A percentile compares a stretch with the other conserved stretches of the same genome.
phyloP scores from a whole-genome alignment of 805 yeast genomes.

The Candida oleophila region DNA sequence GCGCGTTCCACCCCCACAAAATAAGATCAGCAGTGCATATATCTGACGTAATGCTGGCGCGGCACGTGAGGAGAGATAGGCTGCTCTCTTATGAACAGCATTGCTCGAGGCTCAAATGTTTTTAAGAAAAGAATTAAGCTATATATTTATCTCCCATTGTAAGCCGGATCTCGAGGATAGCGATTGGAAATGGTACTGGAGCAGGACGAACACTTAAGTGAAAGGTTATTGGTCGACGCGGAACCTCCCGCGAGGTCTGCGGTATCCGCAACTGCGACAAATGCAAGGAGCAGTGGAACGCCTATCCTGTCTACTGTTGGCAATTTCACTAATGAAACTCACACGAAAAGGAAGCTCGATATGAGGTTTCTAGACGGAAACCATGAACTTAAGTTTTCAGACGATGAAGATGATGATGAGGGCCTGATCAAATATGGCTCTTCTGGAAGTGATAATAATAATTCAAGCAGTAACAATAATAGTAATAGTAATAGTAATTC shows the following conservation, averaged over 20 bases:
- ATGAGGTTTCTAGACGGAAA: neutral
- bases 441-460: conserved; percentile 9
- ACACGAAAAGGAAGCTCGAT: too few species aligned
- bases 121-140: too few species aligned
- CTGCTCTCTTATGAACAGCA: neutral
- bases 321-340: neutral
- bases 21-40: neutral
- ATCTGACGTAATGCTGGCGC: too few species aligned
- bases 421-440: conserved; percentile 3
- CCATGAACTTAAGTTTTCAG: conserved; percentile 1
- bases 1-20: neutral
- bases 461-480: too few species aligned
- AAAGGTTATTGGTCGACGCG: neutral
- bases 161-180: neutral
- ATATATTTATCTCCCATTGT: too few species aligned
- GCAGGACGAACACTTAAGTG: neutral
- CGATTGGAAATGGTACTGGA: neutral
- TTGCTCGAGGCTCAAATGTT: too few species aligned
- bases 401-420: conserved; percentile 12
- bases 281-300: neutral
- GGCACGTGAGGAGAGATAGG: too few species aligned
- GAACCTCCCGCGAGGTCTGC: neutral
- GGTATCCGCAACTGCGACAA: neutral
- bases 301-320: neutral
- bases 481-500: conserved; percentile 28